phyloP scores from a whole-genome alignment of 148 eudicot species.

The Chenopodium suecicum region DNA sequence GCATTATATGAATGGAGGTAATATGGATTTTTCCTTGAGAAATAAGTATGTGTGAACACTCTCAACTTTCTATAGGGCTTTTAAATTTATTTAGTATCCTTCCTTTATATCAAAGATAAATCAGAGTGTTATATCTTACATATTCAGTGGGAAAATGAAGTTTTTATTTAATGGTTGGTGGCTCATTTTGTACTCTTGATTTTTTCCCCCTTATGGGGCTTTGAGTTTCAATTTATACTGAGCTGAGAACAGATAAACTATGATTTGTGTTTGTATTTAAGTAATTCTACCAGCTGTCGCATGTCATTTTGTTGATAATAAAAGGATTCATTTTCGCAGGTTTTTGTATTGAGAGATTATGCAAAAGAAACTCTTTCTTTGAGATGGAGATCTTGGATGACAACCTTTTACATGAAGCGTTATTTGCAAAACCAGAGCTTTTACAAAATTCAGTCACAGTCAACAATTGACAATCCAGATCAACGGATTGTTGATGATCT shows the following conservation, averaged over 20 bases:
- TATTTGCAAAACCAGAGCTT: conserved; percentile 72
- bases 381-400: conserved; percentile 99
- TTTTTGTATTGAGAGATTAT: conserved; percentile 88
- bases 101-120: background rate
- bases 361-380: conserved; percentile 81
- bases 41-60: background rate
- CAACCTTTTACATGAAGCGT: conserved; percentile 75
- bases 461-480: conserved; percentile 92
- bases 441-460: conserved; percentile 83
- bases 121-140: background rate
- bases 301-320: background rate
- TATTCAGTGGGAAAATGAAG: background rate
- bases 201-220: background rate
- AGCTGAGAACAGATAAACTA: background rate
- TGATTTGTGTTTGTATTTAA: background rate
- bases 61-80: background rate
- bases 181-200: background rate
- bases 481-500: conserved; percentile 94
- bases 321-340: conserved; percentile 37
- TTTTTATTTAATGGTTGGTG: background rate
- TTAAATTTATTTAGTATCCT: background rate
- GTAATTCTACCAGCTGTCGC: background rate
- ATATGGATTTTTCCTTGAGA: background rate
- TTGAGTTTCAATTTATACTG: background rate
- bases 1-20: background rate